A percentile compares a stretch with the other conserved stretches of the same genome.
These are phyloP conservation scores for Athelia psychrophila DNA, from an alignment of 1,284 basidiomycete species.

Conservation along the genomic window DNA sequence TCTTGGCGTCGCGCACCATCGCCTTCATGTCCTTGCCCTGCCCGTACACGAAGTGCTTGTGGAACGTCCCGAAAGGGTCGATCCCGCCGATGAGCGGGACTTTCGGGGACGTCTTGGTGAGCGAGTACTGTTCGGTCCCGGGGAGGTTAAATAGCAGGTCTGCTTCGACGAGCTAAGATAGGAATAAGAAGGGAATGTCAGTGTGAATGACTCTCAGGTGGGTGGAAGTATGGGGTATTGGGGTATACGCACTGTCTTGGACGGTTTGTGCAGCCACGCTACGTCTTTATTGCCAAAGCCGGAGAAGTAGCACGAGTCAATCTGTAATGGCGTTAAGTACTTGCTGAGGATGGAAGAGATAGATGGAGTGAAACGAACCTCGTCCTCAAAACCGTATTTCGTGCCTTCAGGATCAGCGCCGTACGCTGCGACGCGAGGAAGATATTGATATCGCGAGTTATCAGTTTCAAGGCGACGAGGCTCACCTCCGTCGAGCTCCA, in stretches of 20 bases:
- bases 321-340: too few species aligned
- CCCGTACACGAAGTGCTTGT: constrained; percentile 45
- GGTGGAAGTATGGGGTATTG: too few species aligned
- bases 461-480: constrained; percentile 6
- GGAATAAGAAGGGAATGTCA: too few species aligned
- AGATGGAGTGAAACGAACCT: constrained; percentile 43
- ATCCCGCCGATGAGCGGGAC: constrained; percentile 41
- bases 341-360: too few species aligned
- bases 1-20: constrained; percentile 52
- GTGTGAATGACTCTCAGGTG: too few species aligned
- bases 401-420: constrained; percentile 60
- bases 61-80: constrained; percentile 57
- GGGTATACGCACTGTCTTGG: constrained; percentile 50
- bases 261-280: constrained; percentile 81
- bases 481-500: constrained; percentile 62
- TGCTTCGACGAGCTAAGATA: constrained; percentile 63
- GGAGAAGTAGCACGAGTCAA: constrained; percentile 56
- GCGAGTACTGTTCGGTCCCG: constrained; percentile 67
- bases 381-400: constrained; percentile 81
- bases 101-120: constrained; percentile 45
- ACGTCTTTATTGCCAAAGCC: constrained; percentile 87
- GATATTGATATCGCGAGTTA: too few species aligned
- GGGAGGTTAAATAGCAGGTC: constrained; percentile 93
- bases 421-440: constrained; percentile 44
- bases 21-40: constrained; percentile 42